Evolutionary conservation across 441 rosid species (phyloP), one percentile per base, ranked within the genome.

Genomic region (Manihot esculenta): DNA sequence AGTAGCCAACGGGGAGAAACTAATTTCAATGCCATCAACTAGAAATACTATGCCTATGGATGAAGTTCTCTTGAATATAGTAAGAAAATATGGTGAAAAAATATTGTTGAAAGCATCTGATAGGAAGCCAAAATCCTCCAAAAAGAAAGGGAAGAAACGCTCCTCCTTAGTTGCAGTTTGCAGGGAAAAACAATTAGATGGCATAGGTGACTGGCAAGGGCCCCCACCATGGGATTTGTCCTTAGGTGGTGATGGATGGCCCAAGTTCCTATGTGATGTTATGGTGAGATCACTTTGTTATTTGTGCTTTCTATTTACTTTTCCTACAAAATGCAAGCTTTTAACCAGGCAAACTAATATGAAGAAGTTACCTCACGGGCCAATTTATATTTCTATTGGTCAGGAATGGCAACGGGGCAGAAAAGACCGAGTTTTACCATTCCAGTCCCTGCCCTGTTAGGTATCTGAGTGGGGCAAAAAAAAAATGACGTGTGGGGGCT

Each of bases 241-340:
- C 59, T 69, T 77, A 24, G 95, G 95, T 3, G 99, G 99, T 60
- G 92, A 94, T 83, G 97, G 97, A 58, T 81, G 76, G 71, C 97
- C 97, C 1, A 92, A 89, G 79, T 94, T 94, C 83, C 84, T 94
- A 26, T 90, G 97, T 79, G 99, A 94, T 77, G 97, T 90, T 76
- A 90, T 94, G 97, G 97, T 92, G 83, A 67, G 77, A 63, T 59
- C 61, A 14, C 55, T 20, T 18, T 60, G 18, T 5, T 58, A 20
- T 20, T 24, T 30, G 15, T 21, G 23, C n/a, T 20, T 71, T 61
- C 47, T 18, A 5, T 68, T 49, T 26, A 30, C 13, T 23, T 63
- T 67, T 27, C 21, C n/a, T 12, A 26, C 7, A 38, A 33, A 61
- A 20, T 21, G 47, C 3, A 35, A 45, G 33, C 49, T 18, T 23